A percentile compares a stretch with the other conserved stretches of the same genome.
Conservation (phyloP, 1,139 yeast species). For the Debaryomyces robertsiae region DNA sequence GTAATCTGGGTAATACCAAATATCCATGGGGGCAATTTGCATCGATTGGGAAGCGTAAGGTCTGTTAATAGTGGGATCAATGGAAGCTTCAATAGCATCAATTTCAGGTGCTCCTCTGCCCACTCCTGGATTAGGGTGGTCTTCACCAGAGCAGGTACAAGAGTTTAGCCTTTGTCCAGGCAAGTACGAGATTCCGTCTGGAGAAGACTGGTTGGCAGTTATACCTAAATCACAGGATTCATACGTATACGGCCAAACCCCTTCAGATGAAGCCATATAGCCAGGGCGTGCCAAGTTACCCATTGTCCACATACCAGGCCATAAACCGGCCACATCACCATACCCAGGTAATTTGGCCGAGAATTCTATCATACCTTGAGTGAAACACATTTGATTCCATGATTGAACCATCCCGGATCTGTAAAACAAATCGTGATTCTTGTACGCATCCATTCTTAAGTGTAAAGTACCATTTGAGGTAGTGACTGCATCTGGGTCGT, state of each 20-base stretch:
- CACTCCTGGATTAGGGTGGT: slow-evolving; percentile 74
- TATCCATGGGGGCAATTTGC: slow-evolving; percentile 84
- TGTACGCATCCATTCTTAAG: slow-evolving; percentile 69
- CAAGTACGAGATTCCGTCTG: slow-evolving; percentile 77
- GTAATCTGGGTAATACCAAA: slow-evolving; percentile 85
- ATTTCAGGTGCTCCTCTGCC: slow-evolving; percentile 93
- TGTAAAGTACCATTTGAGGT: slow-evolving; percentile 68
- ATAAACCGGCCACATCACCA: slow-evolving; percentile 69
- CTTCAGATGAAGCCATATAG: slow-evolving; percentile 73
- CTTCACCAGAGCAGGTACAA: slow-evolving; percentile 76
- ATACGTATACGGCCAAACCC: slow-evolving; percentile 92
- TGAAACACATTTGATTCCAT: slow-evolving; percentile 83
- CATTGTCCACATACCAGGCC: slow-evolving; percentile 92
- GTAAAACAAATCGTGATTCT: slow-evolving; percentile 70
- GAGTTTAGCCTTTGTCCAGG: slow-evolving; percentile 73
- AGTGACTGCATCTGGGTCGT: slow-evolving; percentile 76
- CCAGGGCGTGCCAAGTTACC: slow-evolving; percentile 89
- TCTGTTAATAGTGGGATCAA: slow-evolving; percentile 44
- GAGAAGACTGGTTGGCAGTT: slow-evolving; percentile 85
- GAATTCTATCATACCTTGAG: slow-evolving; percentile 72
- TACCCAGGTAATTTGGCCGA: slow-evolving; percentile 72
- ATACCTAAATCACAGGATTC: slow-evolving; percentile 83
- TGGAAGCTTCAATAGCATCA: slow-evolving; percentile 79
- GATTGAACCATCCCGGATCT: slow-evolving; percentile 83
- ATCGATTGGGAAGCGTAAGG: slow-evolving; percentile 82